Conservation (phyloP, 1,284 basidiomycete genomes). For the Ceratobasidium sp. region DNA sequence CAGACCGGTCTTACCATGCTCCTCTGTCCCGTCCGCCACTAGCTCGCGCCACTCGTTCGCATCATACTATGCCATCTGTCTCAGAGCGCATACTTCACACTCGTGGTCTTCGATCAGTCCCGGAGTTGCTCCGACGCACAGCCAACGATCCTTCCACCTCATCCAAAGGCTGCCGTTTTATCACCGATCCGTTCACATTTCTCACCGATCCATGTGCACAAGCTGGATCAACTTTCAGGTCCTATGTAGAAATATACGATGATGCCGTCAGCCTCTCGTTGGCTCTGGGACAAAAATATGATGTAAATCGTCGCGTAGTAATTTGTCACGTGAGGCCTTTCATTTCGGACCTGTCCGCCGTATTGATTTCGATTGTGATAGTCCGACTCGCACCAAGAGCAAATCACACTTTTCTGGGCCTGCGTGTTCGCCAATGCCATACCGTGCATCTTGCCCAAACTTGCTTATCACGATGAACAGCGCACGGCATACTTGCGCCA, state of each 20-base stretch:
- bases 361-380: too few species aligned
- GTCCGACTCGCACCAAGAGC: slow-evolving; percentile 17
- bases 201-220: not conserved
- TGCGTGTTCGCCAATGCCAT: slow-evolving; percentile 12
- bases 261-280: not conserved
- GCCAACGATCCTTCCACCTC: not conserved
- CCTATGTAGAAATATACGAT: slow-evolving; percentile 1
- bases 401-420: slow-evolving; percentile 27
- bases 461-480: slow-evolving; percentile 7
- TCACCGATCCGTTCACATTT: not conserved
- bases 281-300: not conserved
- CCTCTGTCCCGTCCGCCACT: too few species aligned
- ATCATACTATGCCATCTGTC: not conserved
- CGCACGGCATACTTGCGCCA: slow-evolving; percentile 15
- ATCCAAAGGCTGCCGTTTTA: slow-evolving; percentile 20
- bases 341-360: not conserved
- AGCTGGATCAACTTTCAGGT: not conserved
- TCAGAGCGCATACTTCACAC: not conserved
- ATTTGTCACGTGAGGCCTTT: slow-evolving; percentile 21
- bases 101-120: slow-evolving; percentile 10
- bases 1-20: too few species aligned
- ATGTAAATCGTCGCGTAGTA: slow-evolving; percentile 8
- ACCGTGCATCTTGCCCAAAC: slow-evolving; percentile 26
- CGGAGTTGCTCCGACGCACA: not conserved
- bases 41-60: not conserved